phyloP scores from a whole-genome alignment of 225 moss, liverwort and hornwort genomes.

The Polytrichum formosum region DNA sequence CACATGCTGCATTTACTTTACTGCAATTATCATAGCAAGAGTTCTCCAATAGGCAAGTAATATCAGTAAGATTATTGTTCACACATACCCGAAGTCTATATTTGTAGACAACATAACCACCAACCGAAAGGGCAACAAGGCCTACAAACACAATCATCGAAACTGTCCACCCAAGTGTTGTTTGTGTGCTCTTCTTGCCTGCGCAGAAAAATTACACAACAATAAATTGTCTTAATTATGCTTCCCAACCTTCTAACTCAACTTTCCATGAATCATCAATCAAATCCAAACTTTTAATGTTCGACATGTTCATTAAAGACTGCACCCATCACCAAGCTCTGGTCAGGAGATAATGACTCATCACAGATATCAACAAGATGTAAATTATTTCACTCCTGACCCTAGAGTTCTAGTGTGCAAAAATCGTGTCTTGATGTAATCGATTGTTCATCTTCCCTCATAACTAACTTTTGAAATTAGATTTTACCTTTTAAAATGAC shows the following conservation, averaged over 20 bases:
- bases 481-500: no score
- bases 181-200: constrained; percentile 41
- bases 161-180: constrained; percentile 56
- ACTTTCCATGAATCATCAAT: not conserved
- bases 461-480: no score
- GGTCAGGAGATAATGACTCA: not conserved
- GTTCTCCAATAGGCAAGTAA: no score
- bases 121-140: constrained; percentile 32
- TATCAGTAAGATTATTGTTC: not conserved
- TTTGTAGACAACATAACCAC: constrained; percentile 72
- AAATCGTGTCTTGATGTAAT: no score
- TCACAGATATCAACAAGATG: no score
- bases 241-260: no score
- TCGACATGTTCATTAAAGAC: no score
- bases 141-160: constrained; percentile 44
- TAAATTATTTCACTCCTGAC: no score
- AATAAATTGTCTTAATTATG: not conserved
- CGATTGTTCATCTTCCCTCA: no score
- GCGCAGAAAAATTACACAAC: not conserved
- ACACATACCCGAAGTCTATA: constrained; percentile 63
- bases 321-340: not conserved
- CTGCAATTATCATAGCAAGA: not conserved
- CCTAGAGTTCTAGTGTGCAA: no score
- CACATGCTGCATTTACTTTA: not conserved
- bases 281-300: not conserved